Evolutionary conservation across 352 stramenopile species (phyloP), one percentile per base, ranked within the genome.

Genomic region (Pythium folliculosum): DNA sequence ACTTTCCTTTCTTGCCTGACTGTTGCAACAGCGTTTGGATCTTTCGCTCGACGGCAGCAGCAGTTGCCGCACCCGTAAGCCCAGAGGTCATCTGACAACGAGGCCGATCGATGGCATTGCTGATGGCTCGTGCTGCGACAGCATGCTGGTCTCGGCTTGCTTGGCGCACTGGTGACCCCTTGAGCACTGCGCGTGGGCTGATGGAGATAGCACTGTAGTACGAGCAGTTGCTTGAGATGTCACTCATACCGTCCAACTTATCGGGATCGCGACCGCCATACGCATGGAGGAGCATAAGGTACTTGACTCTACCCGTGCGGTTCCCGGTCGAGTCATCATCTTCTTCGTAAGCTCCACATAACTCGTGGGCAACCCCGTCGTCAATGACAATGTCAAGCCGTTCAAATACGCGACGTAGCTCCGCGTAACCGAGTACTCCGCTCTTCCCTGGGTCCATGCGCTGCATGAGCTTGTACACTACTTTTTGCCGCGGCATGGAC

Each of bases 171-270:
- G 51, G 13, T 1, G 45, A 19, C 37, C 30, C 16, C 23, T 64
- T 69, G 60, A 69, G 50, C 16, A 83, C 80, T 22, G 71, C 70
- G 7, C 78, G 80, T 44, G 80, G 82, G 54, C 82, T 90, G 54
- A 90, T 91, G 16, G 68, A 78, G 30, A 92, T 84, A 6, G 82
- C 77, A 59, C 71, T 87, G 71, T 92, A 92, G 74, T 92, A 92
- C 9, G 82, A 90, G 51, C 84, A 92, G 58, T 91, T 83, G 68
- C 82, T 91, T 2, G 82, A 90, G 3, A 90, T 49, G 32, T 92
- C 84, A 52, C 80, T 90, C 77, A 88, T 77, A 7, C 65, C 75
- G 21, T 84, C 82, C 51, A 90, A 52, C 25, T 77, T 84, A 50
- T 92, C 82, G 0, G 84, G 82, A 50, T 92, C 84, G 38, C 80